Evolutionary conservation across 1,284 basidiomycete species (phyloP).

Genomic region (Heterobasidion irregulare): DNA sequence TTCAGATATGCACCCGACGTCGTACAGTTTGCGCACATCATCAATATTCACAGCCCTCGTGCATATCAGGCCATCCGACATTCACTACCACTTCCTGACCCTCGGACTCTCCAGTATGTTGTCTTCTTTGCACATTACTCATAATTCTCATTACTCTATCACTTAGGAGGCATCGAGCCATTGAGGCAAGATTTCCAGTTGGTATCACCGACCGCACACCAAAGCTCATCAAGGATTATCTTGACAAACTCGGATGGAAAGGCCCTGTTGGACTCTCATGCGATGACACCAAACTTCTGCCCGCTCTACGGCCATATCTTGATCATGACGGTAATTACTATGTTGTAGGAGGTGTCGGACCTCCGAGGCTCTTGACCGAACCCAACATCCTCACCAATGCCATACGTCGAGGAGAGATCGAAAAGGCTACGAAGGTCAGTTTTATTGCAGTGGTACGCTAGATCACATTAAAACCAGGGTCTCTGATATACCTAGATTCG

Average conservation of each 20-base stretch:
- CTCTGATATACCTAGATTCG: slow-evolving; percentile 4
- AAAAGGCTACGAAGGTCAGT: slow-evolving; percentile 1
- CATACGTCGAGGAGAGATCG: background rate
- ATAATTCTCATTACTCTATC: background rate
- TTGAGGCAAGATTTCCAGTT: slow-evolving; percentile 7
- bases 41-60: background rate
- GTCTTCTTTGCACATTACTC: background rate
- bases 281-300: slow-evolving; percentile 25
- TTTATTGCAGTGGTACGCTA: background rate
- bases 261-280: slow-evolving; percentile 22
- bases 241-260: slow-evolving; percentile 15
- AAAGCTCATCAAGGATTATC: slow-evolving; percentile 10
- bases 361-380: background rate
- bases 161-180: background rate
- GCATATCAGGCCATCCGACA: background rate
- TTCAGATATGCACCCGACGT: background rate
- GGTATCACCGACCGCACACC: slow-evolving; percentile 14
- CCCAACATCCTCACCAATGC: background rate
- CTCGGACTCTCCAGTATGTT: background rate
- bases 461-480: background rate
- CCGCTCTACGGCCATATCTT: slow-evolving; percentile 17
- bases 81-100: background rate
- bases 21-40: background rate
- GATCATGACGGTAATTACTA: slow-evolving; percentile 8
- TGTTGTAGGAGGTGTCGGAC: background rate